Percentiles rank a stretch among this genome's conserved stretches.
Conservation (phyloP, 2,329 filamentous ascomycete species). For the Byssothecium circinans region DNA sequence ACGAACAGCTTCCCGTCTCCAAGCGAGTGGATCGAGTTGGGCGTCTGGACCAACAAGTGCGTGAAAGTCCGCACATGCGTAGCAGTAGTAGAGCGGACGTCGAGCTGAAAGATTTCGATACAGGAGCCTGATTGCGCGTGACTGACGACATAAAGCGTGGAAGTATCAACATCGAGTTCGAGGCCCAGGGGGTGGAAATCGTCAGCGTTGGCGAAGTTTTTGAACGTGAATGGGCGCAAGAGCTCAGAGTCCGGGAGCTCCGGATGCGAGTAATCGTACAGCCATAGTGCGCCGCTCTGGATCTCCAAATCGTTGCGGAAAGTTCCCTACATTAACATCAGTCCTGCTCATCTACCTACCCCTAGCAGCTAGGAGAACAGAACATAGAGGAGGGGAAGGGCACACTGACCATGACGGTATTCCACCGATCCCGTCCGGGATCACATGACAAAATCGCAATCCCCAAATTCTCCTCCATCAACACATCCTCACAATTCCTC, state of each 20-base stretch:
- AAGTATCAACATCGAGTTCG: conserved; percentile 37
- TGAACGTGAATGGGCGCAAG: conserved; percentile 29
- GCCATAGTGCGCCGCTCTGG: conserved; percentile 38
- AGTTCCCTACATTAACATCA: conserved; percentile 26
- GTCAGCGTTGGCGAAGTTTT: conserved; percentile 22
- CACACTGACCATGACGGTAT: conserved; percentile 48
- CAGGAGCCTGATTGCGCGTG: conserved; percentile 39
- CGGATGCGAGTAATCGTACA: conserved; percentile 42
- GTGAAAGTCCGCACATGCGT: conserved; percentile 34
- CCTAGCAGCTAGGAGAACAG: neutral
- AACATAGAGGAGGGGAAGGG: neutral
- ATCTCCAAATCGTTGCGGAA: conserved; percentile 25
- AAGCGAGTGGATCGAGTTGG: conserved; percentile 45
- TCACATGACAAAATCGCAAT: conserved; percentile 50
- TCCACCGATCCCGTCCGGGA: conserved; percentile 47
- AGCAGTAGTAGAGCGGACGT: conserved; percentile 22
- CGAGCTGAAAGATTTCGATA: conserved; percentile 38
- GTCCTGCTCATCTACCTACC: neutral
- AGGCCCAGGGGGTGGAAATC: conserved; percentile 50
- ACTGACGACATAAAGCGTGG: conserved; percentile 46
- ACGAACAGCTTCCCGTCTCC: conserved; percentile 38
- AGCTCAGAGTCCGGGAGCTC: conserved; percentile 13
- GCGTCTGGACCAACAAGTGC: conserved; percentile 38
- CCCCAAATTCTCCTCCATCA: conserved; percentile 40
- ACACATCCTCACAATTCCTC: conserved; percentile 50